Percentiles rank a stretch among this genome's conserved stretches.
These are phyloP conservation scores for Fragilaria crotonensis DNA, from an alignment of 108 stramenopile genomes.

Conservation along the genomic window DNA sequence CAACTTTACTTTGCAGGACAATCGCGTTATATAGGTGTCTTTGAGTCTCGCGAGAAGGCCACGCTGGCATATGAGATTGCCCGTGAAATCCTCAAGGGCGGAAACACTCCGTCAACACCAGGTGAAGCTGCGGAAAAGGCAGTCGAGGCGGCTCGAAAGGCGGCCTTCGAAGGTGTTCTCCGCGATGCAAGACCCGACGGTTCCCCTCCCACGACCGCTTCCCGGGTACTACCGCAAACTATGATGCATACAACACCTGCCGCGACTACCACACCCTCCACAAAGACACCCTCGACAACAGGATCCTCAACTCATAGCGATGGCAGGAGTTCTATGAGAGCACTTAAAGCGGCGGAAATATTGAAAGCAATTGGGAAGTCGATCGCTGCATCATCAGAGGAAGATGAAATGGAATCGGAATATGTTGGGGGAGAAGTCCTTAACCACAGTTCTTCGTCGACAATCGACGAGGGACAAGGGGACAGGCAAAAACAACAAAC, in stretches of 20 bases:
- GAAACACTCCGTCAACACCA: not conserved
- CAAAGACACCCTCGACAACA: not conserved
- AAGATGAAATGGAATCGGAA: too few species aligned
- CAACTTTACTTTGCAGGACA: constrained; percentile 66
- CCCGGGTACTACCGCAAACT: not conserved
- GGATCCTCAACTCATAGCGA: not conserved
- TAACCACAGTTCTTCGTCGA: not conserved
- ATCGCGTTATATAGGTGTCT: constrained; percentile 65
- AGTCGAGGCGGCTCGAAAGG: not conserved
- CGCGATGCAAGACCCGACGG: not conserved
- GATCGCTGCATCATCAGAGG: not conserved
- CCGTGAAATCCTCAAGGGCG: constrained; percentile 32
- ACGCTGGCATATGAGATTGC: constrained; percentile 57
- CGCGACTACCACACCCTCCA: not conserved
- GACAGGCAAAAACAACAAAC: not conserved
- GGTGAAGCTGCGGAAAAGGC: not conserved
- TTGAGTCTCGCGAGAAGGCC: constrained; percentile 52
- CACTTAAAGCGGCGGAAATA: not conserved
- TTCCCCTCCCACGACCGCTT: not conserved
- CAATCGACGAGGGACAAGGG: not conserved
- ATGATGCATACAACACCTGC: too few species aligned
- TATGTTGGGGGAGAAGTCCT: not conserved
- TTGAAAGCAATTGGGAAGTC: not conserved
- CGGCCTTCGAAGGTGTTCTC: not conserved
- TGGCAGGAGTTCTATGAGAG: not conserved